phyloP scores from a whole-genome alignment of 1,284 basidiomycete genomes.

The Marasmius oreades region DNA sequence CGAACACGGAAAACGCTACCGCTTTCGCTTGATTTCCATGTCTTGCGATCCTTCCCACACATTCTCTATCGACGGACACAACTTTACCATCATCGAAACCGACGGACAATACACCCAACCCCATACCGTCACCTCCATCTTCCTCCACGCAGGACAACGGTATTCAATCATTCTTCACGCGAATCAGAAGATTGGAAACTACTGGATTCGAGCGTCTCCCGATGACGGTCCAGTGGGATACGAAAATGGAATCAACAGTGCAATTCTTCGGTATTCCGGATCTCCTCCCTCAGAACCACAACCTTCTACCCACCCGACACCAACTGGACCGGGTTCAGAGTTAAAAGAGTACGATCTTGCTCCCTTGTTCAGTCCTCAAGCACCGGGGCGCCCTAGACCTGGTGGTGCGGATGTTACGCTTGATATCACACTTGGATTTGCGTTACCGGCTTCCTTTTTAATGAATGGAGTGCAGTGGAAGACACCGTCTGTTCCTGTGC shows the following conservation, averaged over 20 bases:
- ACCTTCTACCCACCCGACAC: no score
- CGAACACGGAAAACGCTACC: slow-evolving; percentile 23
- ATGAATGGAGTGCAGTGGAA: slow-evolving; percentile 27
- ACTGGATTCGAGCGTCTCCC: slow-evolving; percentile 24
- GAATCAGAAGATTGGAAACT: slow-evolving; percentile 22
- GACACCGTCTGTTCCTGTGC: slow-evolving; percentile 29
- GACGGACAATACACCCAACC: slow-evolving; percentile 29
- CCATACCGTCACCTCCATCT: slow-evolving; percentile 21
- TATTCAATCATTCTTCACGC: slow-evolving; percentile 27
- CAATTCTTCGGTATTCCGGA: neutral
- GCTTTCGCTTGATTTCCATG: slow-evolving; percentile 27
- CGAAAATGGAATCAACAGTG: neutral
- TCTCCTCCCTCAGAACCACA: neutral
- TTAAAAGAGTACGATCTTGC: slow-evolving; percentile 13
- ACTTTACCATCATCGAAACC: slow-evolving; percentile 31
- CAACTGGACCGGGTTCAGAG: no score
- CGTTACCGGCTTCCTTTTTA: slow-evolving; percentile 14
- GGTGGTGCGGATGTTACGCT: slow-evolving; percentile 10
- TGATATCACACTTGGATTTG: slow-evolving; percentile 5
- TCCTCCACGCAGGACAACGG: slow-evolving; percentile 24
- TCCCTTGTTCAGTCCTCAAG: slow-evolving; percentile 18
- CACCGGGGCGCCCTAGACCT: slow-evolving; percentile 11
- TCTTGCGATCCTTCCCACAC: slow-evolving; percentile 24
- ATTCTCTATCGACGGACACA: slow-evolving; percentile 31
- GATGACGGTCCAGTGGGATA: neutral